Base-by-base conservation (phyloP, 257 asterid species). In the Leonotis leonurus region DNA sequence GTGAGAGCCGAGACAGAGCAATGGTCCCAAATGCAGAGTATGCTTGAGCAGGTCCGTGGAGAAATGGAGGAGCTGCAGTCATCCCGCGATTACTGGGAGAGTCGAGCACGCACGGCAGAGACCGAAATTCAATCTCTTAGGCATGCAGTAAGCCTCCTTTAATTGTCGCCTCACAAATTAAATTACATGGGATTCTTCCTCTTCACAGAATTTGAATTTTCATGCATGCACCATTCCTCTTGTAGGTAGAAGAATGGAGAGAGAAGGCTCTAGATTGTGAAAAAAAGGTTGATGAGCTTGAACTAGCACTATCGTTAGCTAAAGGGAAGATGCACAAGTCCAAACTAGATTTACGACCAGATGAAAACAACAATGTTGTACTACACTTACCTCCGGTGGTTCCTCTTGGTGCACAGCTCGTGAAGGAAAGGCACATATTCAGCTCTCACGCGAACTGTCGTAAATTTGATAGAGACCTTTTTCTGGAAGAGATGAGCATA, bases 1-100 rank as follows among this genome's bases (percentile, higher is more conserved):
- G 95, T 89, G 71, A 83, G 95, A 70, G 86, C 86, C 2, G 99
- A 92, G 79, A 78, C 96, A 3, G 97, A 92, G 66, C 97, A 92
- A 59, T 92, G 95, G 95, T 80, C 97, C 40, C 97, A 92, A 60
- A 92, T 92, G 96, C 99, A 89, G 58, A 87, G 49, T 56, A 92
- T 92, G 99, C 64, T 92, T 39, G 75, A 67, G 61, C 87, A 80
- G 64, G 97, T 92, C 22, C 77, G 95, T 3, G 78, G 72, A 9
- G 97, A 92, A 64, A 83, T 89, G 95, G 95, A 86, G 60, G 76
- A 92, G 53, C 78, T 89, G 24, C 89, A 80, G 46, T 66, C 68
- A 6, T 92, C 97, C 21, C 88, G 96, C 0, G 82, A 85, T 60
- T 77, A 70, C 67, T 92, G 96, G 96, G 91, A 89, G 80, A 77